Evolutionary conservation across 768 basidiomycete genomes (phyloP).

Genomic region (Pulveroboletus sp.): DNA sequence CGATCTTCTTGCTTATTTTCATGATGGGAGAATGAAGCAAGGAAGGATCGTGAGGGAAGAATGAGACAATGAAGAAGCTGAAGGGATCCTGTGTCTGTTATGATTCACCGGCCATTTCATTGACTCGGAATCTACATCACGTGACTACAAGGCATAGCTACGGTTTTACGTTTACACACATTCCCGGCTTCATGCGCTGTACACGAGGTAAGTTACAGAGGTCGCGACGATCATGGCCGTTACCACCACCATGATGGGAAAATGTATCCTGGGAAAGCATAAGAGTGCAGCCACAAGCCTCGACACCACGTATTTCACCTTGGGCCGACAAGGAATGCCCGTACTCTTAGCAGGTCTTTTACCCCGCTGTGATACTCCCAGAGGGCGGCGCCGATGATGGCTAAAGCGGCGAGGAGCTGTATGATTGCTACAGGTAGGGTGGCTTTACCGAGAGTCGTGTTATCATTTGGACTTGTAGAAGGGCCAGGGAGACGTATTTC

Average conservation of each 20-base stretch:
- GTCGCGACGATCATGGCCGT: slow-evolving; percentile 47
- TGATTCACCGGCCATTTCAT: no score
- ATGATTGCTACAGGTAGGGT: slow-evolving; percentile 50
- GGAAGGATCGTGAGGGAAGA: slow-evolving; percentile 18
- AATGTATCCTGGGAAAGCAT: slow-evolving; percentile 41
- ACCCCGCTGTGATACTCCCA: slow-evolving; percentile 67
- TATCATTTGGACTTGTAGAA: slow-evolving; percentile 11
- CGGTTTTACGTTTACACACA: no score
- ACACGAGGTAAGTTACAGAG: slow-evolving; percentile 46
- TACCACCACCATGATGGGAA: slow-evolving; percentile 49
- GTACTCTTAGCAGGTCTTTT: slow-evolving; percentile 50
- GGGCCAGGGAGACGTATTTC: slow-evolving; percentile 53
- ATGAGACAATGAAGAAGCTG: slow-evolving; percentile 7
- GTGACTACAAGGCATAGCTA: no score
- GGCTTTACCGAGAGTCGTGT: slow-evolving; percentile 25
- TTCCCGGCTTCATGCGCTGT: slow-evolving; percentile 14
- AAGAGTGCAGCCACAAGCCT: slow-evolving; percentile 1
- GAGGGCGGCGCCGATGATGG: slow-evolving; percentile 50
- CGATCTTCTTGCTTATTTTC: slow-evolving; percentile 95
- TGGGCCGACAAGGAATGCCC: slow-evolving; percentile 55
- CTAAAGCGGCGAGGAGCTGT: slow-evolving; percentile 50
- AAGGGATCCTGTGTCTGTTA: no score
- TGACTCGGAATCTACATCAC: slow-evolving; percentile 10
- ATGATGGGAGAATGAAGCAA: slow-evolving; percentile 41
- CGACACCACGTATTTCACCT: slow-evolving; percentile 40